These are phyloP conservation scores for Filosporella fistucella DNA, from an alignment of 495 filamentous ascomycete species.

Conservation along the genomic window DNA sequence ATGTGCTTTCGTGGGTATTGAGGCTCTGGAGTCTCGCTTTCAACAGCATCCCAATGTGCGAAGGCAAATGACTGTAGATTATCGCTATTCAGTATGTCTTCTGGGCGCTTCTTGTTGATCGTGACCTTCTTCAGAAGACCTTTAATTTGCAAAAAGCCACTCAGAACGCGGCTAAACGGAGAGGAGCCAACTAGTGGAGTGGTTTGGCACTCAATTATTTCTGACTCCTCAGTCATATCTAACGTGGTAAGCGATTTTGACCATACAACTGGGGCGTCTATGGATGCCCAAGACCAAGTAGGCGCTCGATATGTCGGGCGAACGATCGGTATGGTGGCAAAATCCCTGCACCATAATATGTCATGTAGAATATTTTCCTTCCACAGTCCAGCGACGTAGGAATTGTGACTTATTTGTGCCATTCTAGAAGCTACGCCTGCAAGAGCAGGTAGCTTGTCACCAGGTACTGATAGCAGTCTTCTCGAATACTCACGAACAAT, in stretches of 20 bases:
- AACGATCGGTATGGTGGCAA: neutral
- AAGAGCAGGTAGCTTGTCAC: conserved; percentile 21
- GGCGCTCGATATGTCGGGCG: neutral
- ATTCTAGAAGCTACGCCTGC: conserved; percentile 21
- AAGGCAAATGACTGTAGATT: neutral
- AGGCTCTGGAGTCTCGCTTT: neutral
- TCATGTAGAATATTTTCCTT: neutral
- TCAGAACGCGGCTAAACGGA: neutral
- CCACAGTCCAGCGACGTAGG: conserved; percentile 23
- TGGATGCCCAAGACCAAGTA: neutral
- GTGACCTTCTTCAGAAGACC: neutral
- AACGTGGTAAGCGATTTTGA: neutral
- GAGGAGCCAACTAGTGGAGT: neutral
- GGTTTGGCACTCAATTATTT: neutral
- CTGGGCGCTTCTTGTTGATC: neutral
- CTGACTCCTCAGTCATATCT: neutral
- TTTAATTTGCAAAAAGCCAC: neutral
- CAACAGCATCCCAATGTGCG: neutral
- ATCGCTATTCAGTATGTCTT: neutral
- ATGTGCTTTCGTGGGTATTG: neutral
- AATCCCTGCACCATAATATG: neutral
- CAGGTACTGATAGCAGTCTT: conserved; percentile 12
- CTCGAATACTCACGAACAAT: neutral
- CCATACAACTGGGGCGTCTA: neutral
- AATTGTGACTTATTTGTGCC: conserved; percentile 6